phyloP scores from a whole-genome alignment of 306 rosid species.

The Parietaria judaica region DNA sequence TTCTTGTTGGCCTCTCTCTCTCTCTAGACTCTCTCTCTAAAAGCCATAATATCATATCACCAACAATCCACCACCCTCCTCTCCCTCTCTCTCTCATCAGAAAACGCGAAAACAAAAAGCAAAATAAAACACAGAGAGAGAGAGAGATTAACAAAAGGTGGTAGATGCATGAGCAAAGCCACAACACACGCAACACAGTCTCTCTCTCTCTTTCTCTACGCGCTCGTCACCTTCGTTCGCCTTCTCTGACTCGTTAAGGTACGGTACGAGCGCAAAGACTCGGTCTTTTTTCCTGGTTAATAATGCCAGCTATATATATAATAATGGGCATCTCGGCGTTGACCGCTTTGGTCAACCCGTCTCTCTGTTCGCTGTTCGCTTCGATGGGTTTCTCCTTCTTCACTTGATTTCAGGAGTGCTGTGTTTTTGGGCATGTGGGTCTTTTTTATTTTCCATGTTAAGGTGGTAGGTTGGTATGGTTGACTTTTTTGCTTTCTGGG shows the following conservation, averaged over 20 bases:
- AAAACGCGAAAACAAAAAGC: neutral
- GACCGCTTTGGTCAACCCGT: constrained; percentile 25
- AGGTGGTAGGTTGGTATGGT: constrained; percentile 89
- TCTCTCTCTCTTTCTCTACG: constrained; percentile 20
- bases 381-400: constrained; percentile 26
- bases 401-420: constrained; percentile 20
- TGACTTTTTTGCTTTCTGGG: constrained; percentile 46
- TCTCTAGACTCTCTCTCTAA: constrained; percentile 25
- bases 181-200: constrained; percentile 30
- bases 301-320: constrained; percentile 1
- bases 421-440: constrained; percentile 36
- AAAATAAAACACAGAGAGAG: neutral
- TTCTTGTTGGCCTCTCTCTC: constrained; percentile 19
- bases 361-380: constrained; percentile 3
- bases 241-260: neutral
- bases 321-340: constrained; percentile 33
- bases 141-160: constrained; percentile 60
- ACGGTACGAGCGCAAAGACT: constrained; percentile 37
- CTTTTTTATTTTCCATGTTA: constrained; percentile 24
- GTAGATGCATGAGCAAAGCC: constrained; percentile 81
- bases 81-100: constrained; percentile 7
- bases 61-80: constrained; percentile 33
- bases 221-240: constrained; percentile 44
- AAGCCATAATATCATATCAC: constrained; percentile 35
- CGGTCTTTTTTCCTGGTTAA: constrained; percentile 8